Percentiles rank a stretch among this genome's conserved stretches.
Conservation (phyloP, 176 grass and related monocot genomes). For the Carex littledalei region DNA sequence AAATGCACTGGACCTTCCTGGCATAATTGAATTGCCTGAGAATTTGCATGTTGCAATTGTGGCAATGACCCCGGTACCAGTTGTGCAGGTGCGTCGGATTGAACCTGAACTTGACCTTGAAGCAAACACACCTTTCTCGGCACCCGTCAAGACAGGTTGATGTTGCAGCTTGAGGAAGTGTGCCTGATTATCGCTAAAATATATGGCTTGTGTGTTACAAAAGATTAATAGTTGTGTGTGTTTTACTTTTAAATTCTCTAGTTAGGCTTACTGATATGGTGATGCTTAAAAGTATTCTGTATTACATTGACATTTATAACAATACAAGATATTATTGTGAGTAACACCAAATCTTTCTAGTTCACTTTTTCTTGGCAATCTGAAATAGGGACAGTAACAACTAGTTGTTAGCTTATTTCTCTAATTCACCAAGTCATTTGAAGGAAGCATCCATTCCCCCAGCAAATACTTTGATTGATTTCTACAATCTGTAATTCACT, state of each 20-base stretch:
- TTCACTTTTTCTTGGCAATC: neutral
- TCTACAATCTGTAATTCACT: neutral
- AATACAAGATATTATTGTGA: slow-evolving; percentile 13
- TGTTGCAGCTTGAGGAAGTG: neutral
- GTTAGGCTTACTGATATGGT: slow-evolving; percentile 13
- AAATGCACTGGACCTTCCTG: neutral
- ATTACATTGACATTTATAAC: slow-evolving; percentile 5
- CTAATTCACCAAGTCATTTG: neutral
- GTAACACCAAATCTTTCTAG: neutral
- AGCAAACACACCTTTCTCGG: neutral
- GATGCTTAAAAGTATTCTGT: neutral
- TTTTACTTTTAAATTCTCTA: neutral
- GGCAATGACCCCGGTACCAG: slow-evolving; percentile 35
- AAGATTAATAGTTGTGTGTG: neutral
- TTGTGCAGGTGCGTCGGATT: slow-evolving; percentile 59
- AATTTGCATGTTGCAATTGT: slow-evolving; percentile 38
- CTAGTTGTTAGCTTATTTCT: neutral
- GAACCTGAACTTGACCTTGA: slow-evolving; percentile 30
- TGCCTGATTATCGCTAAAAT: neutral
- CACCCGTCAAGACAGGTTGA: neutral
- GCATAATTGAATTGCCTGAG: slow-evolving; percentile 36
- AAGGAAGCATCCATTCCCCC: neutral
- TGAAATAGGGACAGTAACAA: neutral
- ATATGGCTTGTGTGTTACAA: slow-evolving; percentile 4
- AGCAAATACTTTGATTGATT: neutral